A percentile compares a stretch with the other conserved stretches of the same genome.
These are phyloP conservation scores for Zopfochytrium polystomum DNA, from an alignment of 371 early-diverging fungal species.

Conservation along the genomic window DNA sequence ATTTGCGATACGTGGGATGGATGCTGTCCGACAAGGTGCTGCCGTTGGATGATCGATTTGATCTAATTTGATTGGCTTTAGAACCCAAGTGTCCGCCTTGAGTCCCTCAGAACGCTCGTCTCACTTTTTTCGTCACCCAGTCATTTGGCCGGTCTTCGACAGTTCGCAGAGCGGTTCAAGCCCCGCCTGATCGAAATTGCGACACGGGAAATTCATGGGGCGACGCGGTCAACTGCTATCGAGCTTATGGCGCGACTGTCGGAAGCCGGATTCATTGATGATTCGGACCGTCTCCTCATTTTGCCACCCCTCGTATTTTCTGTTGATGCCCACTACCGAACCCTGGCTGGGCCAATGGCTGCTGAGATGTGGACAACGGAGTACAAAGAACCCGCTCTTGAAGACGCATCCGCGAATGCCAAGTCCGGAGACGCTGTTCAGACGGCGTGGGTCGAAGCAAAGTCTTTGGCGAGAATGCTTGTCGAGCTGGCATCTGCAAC, in stretches of 20 bases:
- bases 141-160: conserved; percentile 51
- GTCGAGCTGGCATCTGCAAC: too few species aligned
- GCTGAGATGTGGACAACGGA: too few species aligned
- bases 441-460: too few species aligned
- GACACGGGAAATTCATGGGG: conserved; percentile 66
- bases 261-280: conserved; percentile 36
- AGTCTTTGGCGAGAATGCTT: too few species aligned
- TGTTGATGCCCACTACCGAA: conserved; percentile 31
- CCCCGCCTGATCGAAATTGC: conserved; percentile 81
- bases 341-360: too few species aligned
- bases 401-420: conserved; percentile 1
- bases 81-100: conserved; percentile 59
- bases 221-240: conserved; percentile 66
- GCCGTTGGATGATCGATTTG: neutral
- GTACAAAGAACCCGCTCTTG: conserved; percentile 47
- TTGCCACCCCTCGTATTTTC: conserved; percentile 38
- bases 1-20: conserved; percentile 85
- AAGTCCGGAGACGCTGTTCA: too few species aligned
- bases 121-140: conserved; percentile 53
- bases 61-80: conserved; percentile 15
- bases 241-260: conserved; percentile 36
- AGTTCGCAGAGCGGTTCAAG: conserved; percentile 72
- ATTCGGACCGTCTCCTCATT: conserved; percentile 30
- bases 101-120: conserved; percentile 56
- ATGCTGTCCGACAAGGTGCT: conserved; percentile 73